Percentiles rank a stretch among this genome's conserved stretches.
These are phyloP conservation scores for Erigeron canadensis DNA, from an alignment of 129 eudicot species.

Conservation along the genomic window DNA sequence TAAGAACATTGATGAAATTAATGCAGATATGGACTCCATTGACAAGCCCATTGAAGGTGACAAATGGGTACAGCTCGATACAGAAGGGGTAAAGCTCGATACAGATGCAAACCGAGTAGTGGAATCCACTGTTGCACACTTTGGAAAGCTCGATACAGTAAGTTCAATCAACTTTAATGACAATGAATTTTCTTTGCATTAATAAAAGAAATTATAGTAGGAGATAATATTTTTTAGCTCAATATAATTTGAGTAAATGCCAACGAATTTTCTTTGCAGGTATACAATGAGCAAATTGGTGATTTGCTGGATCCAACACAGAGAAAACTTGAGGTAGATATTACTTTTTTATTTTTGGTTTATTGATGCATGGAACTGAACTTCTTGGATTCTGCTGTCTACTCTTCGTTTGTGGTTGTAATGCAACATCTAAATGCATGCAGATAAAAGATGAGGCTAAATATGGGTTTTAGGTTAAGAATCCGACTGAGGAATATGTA, in stretches of 20 bases:
- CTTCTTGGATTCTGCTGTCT: neutral
- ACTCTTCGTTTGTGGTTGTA: slow-evolving; percentile 23
- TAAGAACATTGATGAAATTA: slow-evolving; percentile 89
- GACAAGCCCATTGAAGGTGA: slow-evolving; percentile 94
- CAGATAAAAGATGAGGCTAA: slow-evolving; percentile 91
- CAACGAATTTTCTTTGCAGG: slow-evolving; percentile 39
- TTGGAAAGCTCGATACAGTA: too few species aligned
- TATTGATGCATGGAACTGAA: neutral
- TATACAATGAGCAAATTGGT: slow-evolving; percentile 82
- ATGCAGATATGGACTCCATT: slow-evolving; percentile 94
- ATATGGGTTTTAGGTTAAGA: slow-evolving; percentile 85
- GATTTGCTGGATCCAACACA: slow-evolving; percentile 95
- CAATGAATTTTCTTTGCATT: slow-evolving; percentile 38
- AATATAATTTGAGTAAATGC: too few species aligned
- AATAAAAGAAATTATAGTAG: slow-evolving; percentile 80
- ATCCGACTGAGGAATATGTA: slow-evolving; percentile 84
- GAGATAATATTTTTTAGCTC: too few species aligned
- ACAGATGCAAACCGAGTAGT: too few species aligned
- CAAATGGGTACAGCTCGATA: slow-evolving; percentile 99
- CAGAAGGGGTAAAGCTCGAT: too few species aligned
- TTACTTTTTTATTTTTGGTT: neutral
- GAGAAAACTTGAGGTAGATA: slow-evolving; percentile 69
- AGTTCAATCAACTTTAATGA: too few species aligned
- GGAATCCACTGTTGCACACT: too few species aligned
- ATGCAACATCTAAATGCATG: slow-evolving; percentile 6